Base-by-base conservation (phyloP, 768 basidiomycete species). In the Suillus placidus region DNA sequence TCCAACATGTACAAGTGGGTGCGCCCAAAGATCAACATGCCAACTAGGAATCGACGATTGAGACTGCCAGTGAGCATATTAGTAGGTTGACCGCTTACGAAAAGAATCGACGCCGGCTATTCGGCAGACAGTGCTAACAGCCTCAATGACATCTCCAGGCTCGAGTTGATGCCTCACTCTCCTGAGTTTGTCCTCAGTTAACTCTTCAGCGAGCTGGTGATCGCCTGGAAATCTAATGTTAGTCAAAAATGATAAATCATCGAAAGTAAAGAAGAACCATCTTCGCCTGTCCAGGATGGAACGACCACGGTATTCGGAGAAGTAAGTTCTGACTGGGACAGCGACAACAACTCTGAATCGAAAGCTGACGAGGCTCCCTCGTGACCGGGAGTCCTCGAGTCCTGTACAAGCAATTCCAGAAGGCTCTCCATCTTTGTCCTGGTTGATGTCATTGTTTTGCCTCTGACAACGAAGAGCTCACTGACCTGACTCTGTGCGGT, bases 81-180 rank as follows among this genome's bases (percentile, higher is more conserved):
- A 60, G 60, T 40, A 16, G 67, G 23, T 12, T 13, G 40, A 35
- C 8, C n/a, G 40, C 91, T 73, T 68, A 95, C 95, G 94, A 66
- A 90, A 94, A 18, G 94, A 93, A 76, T 97, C 96, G 5, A 98
- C 93, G 1, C 95, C 96, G 16, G 88, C 88, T 58, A 97, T 87
- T 14, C 94, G 86, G 7, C 93, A 92, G 56, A 96, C 93, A 13
- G 95, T 98, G 61, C 85, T 85, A 8, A 93, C 88, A 16, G 88
- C 93, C 68, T 96, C 93, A 42, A 98, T 93, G 9, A 95, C 85
- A 74, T 98, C 95, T 4, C 93, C 93, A 30, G 92, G 88, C 73
- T 95, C 93, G 32, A 97, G 81, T 65, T 95, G 90, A 71, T 94
- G 93, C 47, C 94, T 84, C 8, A 97, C 88, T 63, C 93, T 82